Evolutionary conservation across 1,139 yeast species (phyloP).

Genomic region (Geotrichum fermentans): DNA sequence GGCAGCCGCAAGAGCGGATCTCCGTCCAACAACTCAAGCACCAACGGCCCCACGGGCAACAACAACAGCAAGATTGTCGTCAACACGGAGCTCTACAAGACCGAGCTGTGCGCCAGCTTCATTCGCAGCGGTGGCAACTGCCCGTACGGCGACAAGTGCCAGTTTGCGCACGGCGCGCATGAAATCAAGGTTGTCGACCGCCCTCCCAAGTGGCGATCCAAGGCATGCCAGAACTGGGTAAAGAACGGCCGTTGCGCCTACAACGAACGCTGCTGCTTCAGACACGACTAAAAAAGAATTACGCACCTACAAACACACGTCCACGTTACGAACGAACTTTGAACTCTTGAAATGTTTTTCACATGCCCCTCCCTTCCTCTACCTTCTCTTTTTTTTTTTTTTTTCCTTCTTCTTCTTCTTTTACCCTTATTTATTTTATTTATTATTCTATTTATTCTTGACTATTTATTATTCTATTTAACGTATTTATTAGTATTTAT

Average conservation of each 20-base stretch:
- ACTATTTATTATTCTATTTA: background rate
- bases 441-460: background rate
- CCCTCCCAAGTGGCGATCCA: slow-evolving; percentile 84
- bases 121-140: slow-evolving; percentile 64
- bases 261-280: slow-evolving; percentile 88
- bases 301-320: no score
- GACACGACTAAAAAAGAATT: slow-evolving; percentile 56
- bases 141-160: slow-evolving; percentile 88
- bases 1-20: slow-evolving; percentile 13
- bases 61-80: slow-evolving; percentile 37
- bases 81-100: slow-evolving; percentile 76
- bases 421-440: slow-evolving; percentile 5
- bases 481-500: background rate
- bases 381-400: background rate
- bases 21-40: background rate
- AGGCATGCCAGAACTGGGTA: slow-evolving; percentile 86
- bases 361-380: background rate
- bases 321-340: background rate
- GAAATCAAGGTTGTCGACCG: slow-evolving; percentile 72
- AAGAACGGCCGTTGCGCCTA: slow-evolving; percentile 80
- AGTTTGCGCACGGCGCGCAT: slow-evolving; percentile 83
- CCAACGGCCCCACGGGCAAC: slow-evolving; percentile 15
- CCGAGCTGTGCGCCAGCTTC: slow-evolving; percentile 81
- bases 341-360: no score
- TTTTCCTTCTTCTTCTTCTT: background rate